These are phyloP conservation scores for Durio zibethinus DNA, from an alignment of 345 rosid species.

Conservation along the genomic window DNA sequence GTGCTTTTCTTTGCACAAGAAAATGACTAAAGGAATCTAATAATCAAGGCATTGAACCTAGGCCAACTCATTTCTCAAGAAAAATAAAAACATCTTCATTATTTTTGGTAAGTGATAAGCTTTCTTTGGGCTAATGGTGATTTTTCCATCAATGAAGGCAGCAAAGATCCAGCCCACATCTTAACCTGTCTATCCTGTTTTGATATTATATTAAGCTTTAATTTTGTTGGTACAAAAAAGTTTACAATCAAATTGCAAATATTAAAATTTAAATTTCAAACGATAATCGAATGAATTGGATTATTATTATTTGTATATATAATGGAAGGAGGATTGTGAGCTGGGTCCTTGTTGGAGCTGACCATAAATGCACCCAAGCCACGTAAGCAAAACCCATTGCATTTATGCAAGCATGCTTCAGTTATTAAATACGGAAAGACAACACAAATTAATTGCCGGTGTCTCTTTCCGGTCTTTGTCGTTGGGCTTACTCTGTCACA, in stretches of 20 bases:
- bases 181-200: neutral
- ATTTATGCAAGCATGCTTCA: too few relatives aligned
- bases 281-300: too few relatives aligned
- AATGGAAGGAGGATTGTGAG: too few relatives aligned
- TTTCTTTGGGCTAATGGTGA: neutral
- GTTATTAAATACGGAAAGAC: too few relatives aligned
- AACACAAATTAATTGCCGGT: neutral
- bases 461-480: neutral
- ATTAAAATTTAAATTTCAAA: too few relatives aligned
- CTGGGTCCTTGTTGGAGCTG: constrained; percentile 1
- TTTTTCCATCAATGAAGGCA: constrained; percentile 1
- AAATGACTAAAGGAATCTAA: constrained; percentile 1
- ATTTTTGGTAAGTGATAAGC: neutral
- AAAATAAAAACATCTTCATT: neutral
- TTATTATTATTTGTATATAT: too few relatives aligned
- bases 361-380: neutral
- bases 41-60: constrained; percentile 11
- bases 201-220: neutral
- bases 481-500: neutral
- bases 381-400: neutral
- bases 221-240: too few relatives aligned
- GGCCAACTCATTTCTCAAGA: constrained; percentile 6
- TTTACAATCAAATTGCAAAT: too few relatives aligned
- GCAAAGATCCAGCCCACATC: neutral
- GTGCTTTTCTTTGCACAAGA: neutral